Conservation (phyloP, 768 basidiomycete species). For the Gloeopeniophorella convolvens region DNA sequence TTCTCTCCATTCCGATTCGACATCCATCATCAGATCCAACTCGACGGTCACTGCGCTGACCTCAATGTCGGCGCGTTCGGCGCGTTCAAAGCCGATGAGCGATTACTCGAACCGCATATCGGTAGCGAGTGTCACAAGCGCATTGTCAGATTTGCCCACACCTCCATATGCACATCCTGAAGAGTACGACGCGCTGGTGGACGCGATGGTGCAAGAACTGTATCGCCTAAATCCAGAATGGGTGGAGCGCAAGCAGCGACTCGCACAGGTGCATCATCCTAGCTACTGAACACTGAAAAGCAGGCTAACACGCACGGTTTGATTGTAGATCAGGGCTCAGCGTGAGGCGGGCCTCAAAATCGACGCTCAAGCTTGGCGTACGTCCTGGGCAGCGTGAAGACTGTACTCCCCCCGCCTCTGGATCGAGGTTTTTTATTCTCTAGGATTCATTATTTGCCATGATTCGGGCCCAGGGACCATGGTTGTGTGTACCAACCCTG, state of each 20-base stretch:
- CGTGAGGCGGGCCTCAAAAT: constrained; percentile 11
- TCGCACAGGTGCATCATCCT: constrained; percentile 18
- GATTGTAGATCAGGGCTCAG: constrained; percentile 13
- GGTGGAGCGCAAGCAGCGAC: constrained; percentile 18
- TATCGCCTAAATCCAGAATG: constrained; percentile 19
- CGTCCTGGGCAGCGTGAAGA: constrained; percentile 5
- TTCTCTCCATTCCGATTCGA: constrained; percentile 8
- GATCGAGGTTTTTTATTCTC: constrained; percentile 5
- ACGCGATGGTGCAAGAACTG: constrained; percentile 19
- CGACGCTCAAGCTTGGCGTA: constrained; percentile 9
- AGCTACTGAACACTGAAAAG: no score
- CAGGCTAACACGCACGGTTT: no score
- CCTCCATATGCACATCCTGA: constrained; percentile 13
- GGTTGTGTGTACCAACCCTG: constrained; percentile 8
- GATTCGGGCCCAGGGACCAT: background rate
- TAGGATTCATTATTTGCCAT: constrained; percentile 15
- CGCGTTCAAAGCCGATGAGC: constrained; percentile 10
- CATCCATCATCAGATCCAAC: constrained; percentile 11
- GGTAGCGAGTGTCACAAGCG: constrained; percentile 4
- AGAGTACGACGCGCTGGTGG: constrained; percentile 17
- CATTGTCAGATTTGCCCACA: constrained; percentile 5
- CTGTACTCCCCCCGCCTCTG: background rate
- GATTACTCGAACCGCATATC: constrained; percentile 9
- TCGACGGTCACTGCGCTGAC: constrained; percentile 2
- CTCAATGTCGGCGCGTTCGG: constrained; percentile 1